Percentiles rank a stretch among this genome's conserved stretches.
phyloP scores from a whole-genome alignment of 257 asterid genomes.

The Cruciata laevipes region DNA sequence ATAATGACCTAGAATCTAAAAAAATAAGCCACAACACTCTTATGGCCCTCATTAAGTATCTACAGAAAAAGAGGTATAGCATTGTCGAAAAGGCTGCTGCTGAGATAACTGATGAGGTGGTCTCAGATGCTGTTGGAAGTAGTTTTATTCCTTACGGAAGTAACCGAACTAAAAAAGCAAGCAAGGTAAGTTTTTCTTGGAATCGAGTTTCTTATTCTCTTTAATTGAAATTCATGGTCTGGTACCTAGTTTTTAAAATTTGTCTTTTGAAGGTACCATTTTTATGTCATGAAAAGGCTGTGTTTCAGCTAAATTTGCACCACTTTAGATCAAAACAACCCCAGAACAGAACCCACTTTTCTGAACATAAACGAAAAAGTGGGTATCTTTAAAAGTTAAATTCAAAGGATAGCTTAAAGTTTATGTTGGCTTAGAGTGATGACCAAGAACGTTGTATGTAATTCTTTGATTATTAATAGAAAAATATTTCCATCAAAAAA shows the following conservation, averaged over 20 bases:
- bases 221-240: no score
- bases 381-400: no score
- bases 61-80: constrained; percentile 74
- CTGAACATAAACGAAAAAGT: no score
- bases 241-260: not conserved
- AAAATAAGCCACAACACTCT: constrained; percentile 92
- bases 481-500: no score
- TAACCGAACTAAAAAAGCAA: constrained; percentile 51
- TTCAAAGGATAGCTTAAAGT: no score
- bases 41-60: constrained; percentile 92
- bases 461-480: no score
- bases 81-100: constrained; percentile 91
- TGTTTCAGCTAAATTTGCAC: not conserved
- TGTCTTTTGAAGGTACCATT: not conserved
- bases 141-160: constrained; percentile 59
- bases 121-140: constrained; percentile 90
- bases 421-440: no score
- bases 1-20: constrained; percentile 66
- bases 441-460: no score
- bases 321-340: no score
- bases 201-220: no score
- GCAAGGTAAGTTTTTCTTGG: constrained; percentile 74
- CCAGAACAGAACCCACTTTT: no score
- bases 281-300: not conserved
- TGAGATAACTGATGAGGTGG: constrained; percentile 98